Evolutionary conservation across 306 rosid genomes (phyloP).

Genomic region (Cucumis melo): DNA sequence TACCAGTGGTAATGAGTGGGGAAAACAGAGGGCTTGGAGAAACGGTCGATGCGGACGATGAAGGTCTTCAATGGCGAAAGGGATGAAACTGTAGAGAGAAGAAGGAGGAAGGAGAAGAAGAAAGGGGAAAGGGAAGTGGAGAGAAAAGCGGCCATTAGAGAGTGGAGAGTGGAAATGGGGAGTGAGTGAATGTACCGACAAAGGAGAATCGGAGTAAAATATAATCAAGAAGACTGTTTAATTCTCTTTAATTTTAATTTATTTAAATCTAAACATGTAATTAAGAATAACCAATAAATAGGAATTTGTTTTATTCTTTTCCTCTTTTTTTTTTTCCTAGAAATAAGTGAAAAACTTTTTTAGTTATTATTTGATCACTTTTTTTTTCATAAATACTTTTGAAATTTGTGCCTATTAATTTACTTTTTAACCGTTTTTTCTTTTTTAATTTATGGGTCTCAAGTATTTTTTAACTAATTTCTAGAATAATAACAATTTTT

Average conservation of each 20-base stretch:
- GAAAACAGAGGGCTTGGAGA: constrained; percentile 59
- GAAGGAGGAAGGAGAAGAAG: constrained; percentile 15
- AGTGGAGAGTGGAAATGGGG: constrained; percentile 3
- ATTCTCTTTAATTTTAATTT: background rate
- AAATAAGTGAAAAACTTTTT: too few relatives aligned
- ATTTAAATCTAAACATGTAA: background rate
- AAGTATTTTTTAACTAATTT: too few relatives aligned
- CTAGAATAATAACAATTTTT: too few relatives aligned
- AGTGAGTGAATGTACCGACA: background rate
- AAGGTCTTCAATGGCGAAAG: constrained; percentile 30
- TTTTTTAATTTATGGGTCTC: too few relatives aligned
- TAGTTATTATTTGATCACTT: too few relatives aligned
- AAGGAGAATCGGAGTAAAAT: constrained; percentile 10
- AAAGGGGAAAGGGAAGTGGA: background rate
- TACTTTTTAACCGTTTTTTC: too few relatives aligned
- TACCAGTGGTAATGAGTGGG: constrained; percentile 83
- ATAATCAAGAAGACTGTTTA: background rate
- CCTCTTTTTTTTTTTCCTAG: too few relatives aligned
- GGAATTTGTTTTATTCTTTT: too few relatives aligned
- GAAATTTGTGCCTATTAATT: too few relatives aligned
- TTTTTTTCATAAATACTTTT: too few relatives aligned
- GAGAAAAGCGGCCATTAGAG: constrained; percentile 16
- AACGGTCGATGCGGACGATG: constrained; percentile 46
- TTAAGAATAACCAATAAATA: background rate
- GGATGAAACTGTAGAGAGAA: background rate